Percentiles rank a stretch among this genome's conserved stretches.
phyloP scores from a whole-genome alignment of 495 filamentous ascomycete genomes.

The Penicillium daleae region DNA sequence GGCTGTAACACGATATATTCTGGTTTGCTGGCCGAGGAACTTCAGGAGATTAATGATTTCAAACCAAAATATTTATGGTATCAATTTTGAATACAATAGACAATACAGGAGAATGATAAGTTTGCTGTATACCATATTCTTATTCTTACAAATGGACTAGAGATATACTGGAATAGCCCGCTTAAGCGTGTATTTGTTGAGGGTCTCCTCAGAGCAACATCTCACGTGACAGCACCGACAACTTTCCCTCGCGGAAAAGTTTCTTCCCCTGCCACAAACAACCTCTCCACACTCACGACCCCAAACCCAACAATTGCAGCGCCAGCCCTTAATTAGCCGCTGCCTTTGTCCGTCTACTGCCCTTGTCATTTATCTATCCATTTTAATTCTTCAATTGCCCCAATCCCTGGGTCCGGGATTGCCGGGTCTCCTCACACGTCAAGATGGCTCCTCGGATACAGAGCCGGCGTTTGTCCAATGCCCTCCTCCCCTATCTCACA shows the following conservation, averaged over 20 bases:
- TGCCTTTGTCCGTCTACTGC: slow-evolving; percentile 10
- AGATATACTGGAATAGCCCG: no score
- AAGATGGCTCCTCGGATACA: slow-evolving; percentile 53
- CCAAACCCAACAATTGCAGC: slow-evolving; percentile 30
- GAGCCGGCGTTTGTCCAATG: slow-evolving; percentile 41
- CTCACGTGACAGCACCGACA: slow-evolving; percentile 38
- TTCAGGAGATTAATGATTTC: no score
- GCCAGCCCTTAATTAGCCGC: slow-evolving; percentile 17
- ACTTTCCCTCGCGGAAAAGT: slow-evolving; percentile 38
- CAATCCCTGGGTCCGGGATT: slow-evolving; percentile 12
- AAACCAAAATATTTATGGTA: no score
- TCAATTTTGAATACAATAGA: no score
- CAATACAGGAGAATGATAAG: no score
- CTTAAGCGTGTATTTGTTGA: neutral
- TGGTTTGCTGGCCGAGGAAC: neutral
- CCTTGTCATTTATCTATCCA: neutral
- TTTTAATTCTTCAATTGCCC: slow-evolving; percentile 3
- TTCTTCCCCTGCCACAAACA: slow-evolving; percentile 36
- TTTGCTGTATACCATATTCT: no score
- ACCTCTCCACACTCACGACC: slow-evolving; percentile 17
- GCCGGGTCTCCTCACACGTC: slow-evolving; percentile 15
- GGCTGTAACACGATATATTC: neutral
- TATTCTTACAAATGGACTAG: no score
- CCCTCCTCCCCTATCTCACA: slow-evolving; percentile 45
- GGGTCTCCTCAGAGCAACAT: neutral